phyloP scores from a whole-genome alignment of 2,329 filamentous ascomycete genomes.

The Trichoderma lentiforme region DNA sequence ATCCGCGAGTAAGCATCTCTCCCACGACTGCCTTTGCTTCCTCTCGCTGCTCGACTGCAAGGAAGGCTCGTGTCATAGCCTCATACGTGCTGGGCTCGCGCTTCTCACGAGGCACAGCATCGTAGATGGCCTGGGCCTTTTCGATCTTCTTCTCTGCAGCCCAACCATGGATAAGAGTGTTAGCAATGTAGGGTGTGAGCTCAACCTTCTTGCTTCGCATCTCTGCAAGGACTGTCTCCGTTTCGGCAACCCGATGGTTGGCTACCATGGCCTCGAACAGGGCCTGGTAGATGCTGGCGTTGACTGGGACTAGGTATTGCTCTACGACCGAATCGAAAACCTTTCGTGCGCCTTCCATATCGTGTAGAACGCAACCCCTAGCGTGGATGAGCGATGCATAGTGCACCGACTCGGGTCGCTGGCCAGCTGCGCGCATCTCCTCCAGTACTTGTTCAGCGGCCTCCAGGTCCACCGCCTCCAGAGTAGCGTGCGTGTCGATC shows the following conservation, averaged over 20 bases:
- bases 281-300: conserved; percentile 89
- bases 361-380: conserved; percentile 88
- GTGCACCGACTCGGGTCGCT: conserved; percentile 85
- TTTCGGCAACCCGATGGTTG: conserved; percentile 79
- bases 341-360: conserved; percentile 76
- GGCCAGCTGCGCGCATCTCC: conserved; percentile 69
- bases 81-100: conserved; percentile 98
- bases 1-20: conserved; percentile 88
- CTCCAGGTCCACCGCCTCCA: conserved; percentile 85
- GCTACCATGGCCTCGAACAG: conserved; percentile 97
- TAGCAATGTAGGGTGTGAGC: conserved; percentile 96
- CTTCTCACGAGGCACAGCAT: conserved; percentile 70
- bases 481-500: conserved; percentile 89
- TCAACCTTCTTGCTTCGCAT: conserved; percentile 75
- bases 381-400: conserved; percentile 95
- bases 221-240: conserved; percentile 67
- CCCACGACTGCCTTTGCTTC: conserved; percentile 75
- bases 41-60: conserved; percentile 76
- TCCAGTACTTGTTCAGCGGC: conserved; percentile 82
- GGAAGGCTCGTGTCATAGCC: conserved; percentile 92
- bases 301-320: conserved; percentile 63
- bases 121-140: conserved; percentile 76
- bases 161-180: conserved; percentile 97
- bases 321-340: conserved; percentile 79
- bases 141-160: conserved; percentile 75